Evolutionary conservation across 2,329 filamentous ascomycete genomes (phyloP), one percentile per base, ranked within the genome.

Genomic region (Trichoderma hamatum): DNA sequence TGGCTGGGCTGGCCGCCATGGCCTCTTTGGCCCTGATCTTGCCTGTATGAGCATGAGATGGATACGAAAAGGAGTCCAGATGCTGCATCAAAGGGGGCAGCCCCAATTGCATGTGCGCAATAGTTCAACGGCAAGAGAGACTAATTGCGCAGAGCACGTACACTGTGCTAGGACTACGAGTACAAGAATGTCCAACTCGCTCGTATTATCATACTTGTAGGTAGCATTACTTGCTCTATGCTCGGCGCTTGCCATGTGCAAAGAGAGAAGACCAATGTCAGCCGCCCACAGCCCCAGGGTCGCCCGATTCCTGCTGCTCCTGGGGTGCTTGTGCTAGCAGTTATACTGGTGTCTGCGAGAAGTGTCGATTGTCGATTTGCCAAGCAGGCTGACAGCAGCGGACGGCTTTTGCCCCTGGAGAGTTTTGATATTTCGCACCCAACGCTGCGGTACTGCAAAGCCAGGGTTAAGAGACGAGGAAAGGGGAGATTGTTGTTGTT

Each of bases 401-500:
- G 34, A 54, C 30, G n/a, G n/a, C 11, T 30, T 30, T 56, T 26
- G 3, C 19, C 52, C 52, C 34, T 46, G 30, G n/a, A 32, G 55
- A 13, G n/a, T 59, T 43, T 59, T 16, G 34, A n/a, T 28, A 58
- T 58, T 55, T 58, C n/a, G 28, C 28, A 66, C 26, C 63, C 63
- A 58, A 43, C 39, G 52, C 36, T 32, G 52, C 24, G 63, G 63
- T 58, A 66, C 52, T 26, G 52, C 24, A 56, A 32, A 16, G 39
- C 9, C 24, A 32, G 34, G 62, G 36, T 30, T 13, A 16, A 58
- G 52, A 52, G 28, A 66, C 26, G 63, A 34, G 36, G 36, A 66
- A 66, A 58, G 63, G 63, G 24, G 52, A 46, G 24, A 56, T 28
- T 32, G 28, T 54, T n/a, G 36, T 43, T 9, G 54, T 56, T 56